A percentile compares a stretch with the other conserved stretches of the same genome.
Evolutionary conservation across 108 stramenopile genomes (phyloP).

Genomic region (Nannochloropsis gaditana): DNA sequence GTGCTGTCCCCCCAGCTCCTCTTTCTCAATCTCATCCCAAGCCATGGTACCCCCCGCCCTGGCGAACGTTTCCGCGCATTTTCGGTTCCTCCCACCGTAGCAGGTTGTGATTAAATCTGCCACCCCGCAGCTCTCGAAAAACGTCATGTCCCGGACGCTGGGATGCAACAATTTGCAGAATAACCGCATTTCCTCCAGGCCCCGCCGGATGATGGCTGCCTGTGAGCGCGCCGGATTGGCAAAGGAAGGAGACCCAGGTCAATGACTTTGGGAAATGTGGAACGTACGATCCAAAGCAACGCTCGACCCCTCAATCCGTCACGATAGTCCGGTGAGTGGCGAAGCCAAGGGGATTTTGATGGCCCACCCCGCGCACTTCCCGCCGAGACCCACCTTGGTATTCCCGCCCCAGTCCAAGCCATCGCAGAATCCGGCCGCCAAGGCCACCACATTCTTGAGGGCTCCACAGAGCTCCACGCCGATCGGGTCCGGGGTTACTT

Average conservation of each 20-base stretch:
- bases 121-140: slow-evolving; percentile 86
- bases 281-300: not conserved
- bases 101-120: slow-evolving; percentile 96
- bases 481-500: slow-evolving; percentile 71
- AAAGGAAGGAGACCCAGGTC: not conserved
- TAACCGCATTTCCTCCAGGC: slow-evolving; percentile 75
- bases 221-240: not conserved
- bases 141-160: slow-evolving; percentile 62
- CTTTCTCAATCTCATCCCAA: slow-evolving; percentile 42
- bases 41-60: slow-evolving; percentile 24
- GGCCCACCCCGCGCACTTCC: not conserved
- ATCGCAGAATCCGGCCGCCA: slow-evolving; percentile 93
- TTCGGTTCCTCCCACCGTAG: slow-evolving; percentile 89
- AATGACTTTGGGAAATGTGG: not conserved
- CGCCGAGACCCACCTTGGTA: slow-evolving; percentile 63
- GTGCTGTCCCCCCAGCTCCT: slow-evolving; percentile 76
- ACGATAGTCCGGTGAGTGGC: not conserved
- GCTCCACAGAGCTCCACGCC: slow-evolving; percentile 93
- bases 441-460: slow-evolving; percentile 89
- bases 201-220: slow-evolving; percentile 86
- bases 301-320: not conserved
- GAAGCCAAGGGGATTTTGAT: too few relatives aligned
- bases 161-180: slow-evolving; percentile 58
- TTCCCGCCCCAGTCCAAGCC: slow-evolving; percentile 77
- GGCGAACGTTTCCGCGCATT: slow-evolving; percentile 86